Base-by-base conservation (phyloP, 805 yeast species). In the Metschnikowia lachancei region DNA sequence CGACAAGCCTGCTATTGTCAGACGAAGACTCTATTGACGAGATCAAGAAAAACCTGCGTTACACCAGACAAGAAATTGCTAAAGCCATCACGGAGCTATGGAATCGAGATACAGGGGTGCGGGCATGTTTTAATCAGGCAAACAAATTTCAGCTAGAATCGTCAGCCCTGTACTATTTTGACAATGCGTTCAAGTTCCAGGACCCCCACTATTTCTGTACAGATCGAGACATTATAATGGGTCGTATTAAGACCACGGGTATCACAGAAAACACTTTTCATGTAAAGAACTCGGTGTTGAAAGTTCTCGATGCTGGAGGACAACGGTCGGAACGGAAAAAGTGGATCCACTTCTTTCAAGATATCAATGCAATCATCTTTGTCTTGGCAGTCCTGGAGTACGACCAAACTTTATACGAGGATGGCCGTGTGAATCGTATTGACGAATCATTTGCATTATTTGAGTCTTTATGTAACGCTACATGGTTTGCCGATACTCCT, bases 271-370 rank as follows among this genome's bases (percentile, higher is more conserved):
- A 94, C 5, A 78, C 75, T 45, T 91, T 94, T 67, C 74, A 75
- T 46, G 80, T 92, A 50, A 72, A 72, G 41, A 75, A 80, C 2
- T 76, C 81, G 39, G 79, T 75, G 53, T 83, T 91, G 62, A 82
- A 81, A 58, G 87, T 94, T 35, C 69, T 90, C 24, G 99, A 94
- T 72, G 98, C 97, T 3, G 99, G 99, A 43, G 99, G 99, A 1
- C 97, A 91, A 67, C 70, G 97, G 50, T 81, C 88, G 17, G 97
- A 91, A 63, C 76, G 97, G 50, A 81, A 85, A 56, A 91, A 91
- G 63, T 91, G 97, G 97, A 87, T 91, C 52, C 96, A 90, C 61
- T 88, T 95, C 60, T 91, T 91, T 66, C 94, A 91, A 59, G 88
- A 86, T 51, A 87, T 92, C 41, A 85, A 96, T 0, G 87, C 95